Evolutionary conservation across 352 stramenopile genomes (phyloP), one percentile per base, ranked within the genome.

Genomic region (Phytophthora multivora): DNA sequence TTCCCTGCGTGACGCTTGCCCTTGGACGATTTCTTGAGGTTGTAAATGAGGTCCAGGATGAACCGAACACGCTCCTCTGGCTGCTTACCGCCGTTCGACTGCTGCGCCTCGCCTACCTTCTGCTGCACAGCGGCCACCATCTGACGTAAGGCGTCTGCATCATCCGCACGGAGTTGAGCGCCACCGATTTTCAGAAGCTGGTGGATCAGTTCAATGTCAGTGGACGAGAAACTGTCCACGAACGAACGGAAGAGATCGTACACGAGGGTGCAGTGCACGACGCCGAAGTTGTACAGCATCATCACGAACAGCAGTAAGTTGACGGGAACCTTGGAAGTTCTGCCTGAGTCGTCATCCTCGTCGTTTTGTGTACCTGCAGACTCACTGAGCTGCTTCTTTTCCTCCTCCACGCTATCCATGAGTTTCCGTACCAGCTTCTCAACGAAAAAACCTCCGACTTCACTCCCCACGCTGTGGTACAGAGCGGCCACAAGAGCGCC

Each of bases 1-100:
- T 50, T 48, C 33, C 51, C 53, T 43, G 45, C 40, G 2, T 66
- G 65, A 9, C 59, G 43, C 50, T 96, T 88, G 48, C 94, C 92
- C 71, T 97, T 98, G 57, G 96, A 97, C 56, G 82, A 74, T 71
- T 98, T 98, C 71, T 98, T 98, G 18, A 99, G 77, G 66, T 98
- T 93, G 60, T 94, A 97, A 49, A 99, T 98, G 11, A 97, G 86
- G 51, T 98, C 93, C 23, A 99, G 71, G 63, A 99, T 96, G 69
- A 93, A 94, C 9, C 83, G 80, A 56, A 92, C 71, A 45, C 83
- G 82, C 51, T 90, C 79, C n/a, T 83, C 66, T 5, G 60, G 72
- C 56, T 86, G 59, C 36, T 49, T 66, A 18, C 45, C 51, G 10
- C 50, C 28, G 25, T 66, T 55, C 60, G 73, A 31, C 75, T 72